Evolutionary conservation across 2,329 filamentous ascomycete species (phyloP).

Genomic region (Xylaria sp.): DNA sequence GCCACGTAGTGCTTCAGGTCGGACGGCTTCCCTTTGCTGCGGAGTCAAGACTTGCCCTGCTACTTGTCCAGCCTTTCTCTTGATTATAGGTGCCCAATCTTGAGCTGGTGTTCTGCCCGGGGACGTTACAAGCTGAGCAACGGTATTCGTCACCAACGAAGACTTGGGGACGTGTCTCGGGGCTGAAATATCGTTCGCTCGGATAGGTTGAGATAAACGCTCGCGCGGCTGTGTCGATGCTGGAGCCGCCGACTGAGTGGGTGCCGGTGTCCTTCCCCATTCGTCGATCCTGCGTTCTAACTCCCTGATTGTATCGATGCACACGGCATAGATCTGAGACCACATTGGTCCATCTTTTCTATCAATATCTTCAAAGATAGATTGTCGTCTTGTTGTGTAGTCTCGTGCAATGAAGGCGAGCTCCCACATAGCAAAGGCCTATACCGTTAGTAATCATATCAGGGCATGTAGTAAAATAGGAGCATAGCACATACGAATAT

Average conservation of each 20-base stretch:
- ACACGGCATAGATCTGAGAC: constrained; percentile 75
- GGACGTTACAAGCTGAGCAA: constrained; percentile 51
- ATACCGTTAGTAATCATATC: constrained; percentile 25
- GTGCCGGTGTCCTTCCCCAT: constrained; percentile 55
- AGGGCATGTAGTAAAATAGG: background rate
- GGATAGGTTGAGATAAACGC: constrained; percentile 48
- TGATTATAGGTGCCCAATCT: constrained; percentile 57
- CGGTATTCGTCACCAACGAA: constrained; percentile 50
- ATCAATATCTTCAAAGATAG: constrained; percentile 87
- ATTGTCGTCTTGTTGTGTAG: constrained; percentile 76
- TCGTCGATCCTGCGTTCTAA: constrained; percentile 72
- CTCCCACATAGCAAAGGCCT: constrained; percentile 92
- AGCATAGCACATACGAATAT: constrained; percentile 62
- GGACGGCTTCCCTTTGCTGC: constrained; percentile 61
- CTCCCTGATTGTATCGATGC: constrained; percentile 70
- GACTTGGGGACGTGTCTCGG: constrained; percentile 45
- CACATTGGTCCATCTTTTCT: constrained; percentile 80
- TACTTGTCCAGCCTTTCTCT: constrained; percentile 54
- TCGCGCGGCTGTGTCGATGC: constrained; percentile 39
- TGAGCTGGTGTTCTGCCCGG: constrained; percentile 56
- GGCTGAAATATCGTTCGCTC: constrained; percentile 53
- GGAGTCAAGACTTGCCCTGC: constrained; percentile 56
- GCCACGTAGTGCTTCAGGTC: constrained; percentile 54
- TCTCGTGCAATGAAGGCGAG: constrained; percentile 77
- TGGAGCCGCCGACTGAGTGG: constrained; percentile 33